phyloP scores from a whole-genome alignment of 768 basidiomycete species.

The Suillus fuscotomentosus region DNA sequence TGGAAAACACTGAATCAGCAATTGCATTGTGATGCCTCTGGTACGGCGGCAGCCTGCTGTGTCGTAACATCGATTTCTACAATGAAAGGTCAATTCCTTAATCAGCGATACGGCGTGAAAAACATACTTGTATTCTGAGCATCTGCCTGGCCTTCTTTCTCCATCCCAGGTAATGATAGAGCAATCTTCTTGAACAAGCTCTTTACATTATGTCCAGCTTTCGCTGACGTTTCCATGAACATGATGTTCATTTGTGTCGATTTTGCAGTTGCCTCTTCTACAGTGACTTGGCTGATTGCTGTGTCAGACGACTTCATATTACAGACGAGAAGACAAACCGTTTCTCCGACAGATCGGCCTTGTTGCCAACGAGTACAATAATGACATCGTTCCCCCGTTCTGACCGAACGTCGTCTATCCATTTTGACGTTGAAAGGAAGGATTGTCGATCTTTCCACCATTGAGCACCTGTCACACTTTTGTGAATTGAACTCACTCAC shows the following conservation, averaged over 20 bases:
- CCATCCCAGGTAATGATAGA: constrained; percentile 95
- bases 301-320: constrained; percentile 6
- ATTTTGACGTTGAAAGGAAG: constrained; percentile 97
- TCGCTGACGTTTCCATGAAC: constrained; percentile 99
- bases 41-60: constrained; percentile 62
- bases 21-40: constrained; percentile 84
- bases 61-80: constrained; percentile 92
- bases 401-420: constrained; percentile 99
- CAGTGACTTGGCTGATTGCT: constrained; percentile 85
- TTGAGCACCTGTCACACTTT: constrained; percentile 5
- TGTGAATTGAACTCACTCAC: constrained; percentile 45
- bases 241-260: constrained; percentile 89
- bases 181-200: constrained; percentile 99
- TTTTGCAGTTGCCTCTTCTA: constrained; percentile 94
- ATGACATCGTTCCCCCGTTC: constrained; percentile 98
- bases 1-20: constrained; percentile 47
- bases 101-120: not conserved
- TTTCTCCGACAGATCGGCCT: constrained; percentile 98
- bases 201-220: constrained; percentile 99
- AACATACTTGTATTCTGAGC: constrained; percentile 48
- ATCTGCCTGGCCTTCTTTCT: constrained; percentile 69
- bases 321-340: constrained; percentile 57
- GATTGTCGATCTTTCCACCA: constrained; percentile 78
- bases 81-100: constrained; percentile 7
- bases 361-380: constrained; percentile 97